Conservation (phyloP, 2,329 filamentous ascomycete genomes). For the Fusarium sp. region DNA sequence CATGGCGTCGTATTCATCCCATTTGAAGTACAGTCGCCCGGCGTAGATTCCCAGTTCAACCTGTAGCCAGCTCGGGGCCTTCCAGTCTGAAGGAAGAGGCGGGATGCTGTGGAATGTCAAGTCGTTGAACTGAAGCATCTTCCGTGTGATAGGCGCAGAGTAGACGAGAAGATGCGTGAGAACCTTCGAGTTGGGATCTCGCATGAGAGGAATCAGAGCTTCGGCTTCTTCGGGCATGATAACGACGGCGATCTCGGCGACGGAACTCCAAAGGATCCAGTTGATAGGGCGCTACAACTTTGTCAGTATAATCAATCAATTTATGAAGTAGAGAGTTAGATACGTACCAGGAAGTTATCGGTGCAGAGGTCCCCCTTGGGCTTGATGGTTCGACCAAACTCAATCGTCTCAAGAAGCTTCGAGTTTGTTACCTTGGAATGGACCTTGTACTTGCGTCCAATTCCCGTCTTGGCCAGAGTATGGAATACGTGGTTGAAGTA, state of each 20-base stretch:
- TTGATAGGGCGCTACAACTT: conserved; percentile 59
- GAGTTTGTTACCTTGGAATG: conserved; percentile 32
- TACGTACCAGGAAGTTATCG: conserved; percentile 41
- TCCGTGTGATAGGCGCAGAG: conserved; percentile 58
- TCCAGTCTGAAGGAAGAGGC: conserved; percentile 55
- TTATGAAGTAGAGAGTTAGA: background rate
- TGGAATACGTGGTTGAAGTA: conserved; percentile 54
- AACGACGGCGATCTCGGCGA: conserved; percentile 61
- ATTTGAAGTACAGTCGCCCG: conserved; percentile 70
- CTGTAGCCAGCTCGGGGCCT: conserved; percentile 62
- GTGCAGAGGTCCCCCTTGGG: conserved; percentile 31
- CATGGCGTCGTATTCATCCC: conserved; percentile 56
- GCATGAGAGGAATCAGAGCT: conserved; percentile 58
- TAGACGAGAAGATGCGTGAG: conserved; percentile 61
- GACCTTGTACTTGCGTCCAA: conserved; percentile 51
- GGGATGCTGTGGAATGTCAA: conserved; percentile 66
- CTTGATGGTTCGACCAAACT: conserved; percentile 41
- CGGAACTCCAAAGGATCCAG: conserved; percentile 69
- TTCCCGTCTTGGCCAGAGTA: conserved; percentile 42
- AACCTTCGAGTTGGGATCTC: conserved; percentile 12
- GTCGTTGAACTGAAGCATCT: conserved; percentile 69
- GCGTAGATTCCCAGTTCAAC: conserved; percentile 70
- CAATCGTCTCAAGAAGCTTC: conserved; percentile 47
- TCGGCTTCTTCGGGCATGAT: conserved; percentile 73
- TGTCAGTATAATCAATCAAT: conserved; percentile 4